A percentile compares a stretch with the other conserved stretches of the same genome.
Evolutionary conservation across 805 yeast genomes (phyloP).

Genomic region (Candida gorgasii): DNA sequence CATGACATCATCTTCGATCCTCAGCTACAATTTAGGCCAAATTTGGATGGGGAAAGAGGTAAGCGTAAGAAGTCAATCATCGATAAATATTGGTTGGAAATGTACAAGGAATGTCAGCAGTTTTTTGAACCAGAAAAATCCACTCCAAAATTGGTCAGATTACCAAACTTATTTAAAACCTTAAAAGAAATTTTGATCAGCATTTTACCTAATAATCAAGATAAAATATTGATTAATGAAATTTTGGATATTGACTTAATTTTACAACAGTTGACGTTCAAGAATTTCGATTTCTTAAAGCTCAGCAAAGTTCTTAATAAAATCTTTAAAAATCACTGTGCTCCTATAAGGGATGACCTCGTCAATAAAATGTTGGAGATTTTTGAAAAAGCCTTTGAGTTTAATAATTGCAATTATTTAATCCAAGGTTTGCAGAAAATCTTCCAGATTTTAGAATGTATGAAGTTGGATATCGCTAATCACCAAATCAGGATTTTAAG

Average conservation of each 20-base stretch:
- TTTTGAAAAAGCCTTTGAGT: slow-evolving; percentile 52
- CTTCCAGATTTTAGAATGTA: slow-evolving; percentile 84
- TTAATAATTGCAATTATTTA: slow-evolving; percentile 48
- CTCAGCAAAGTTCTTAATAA: slow-evolving; percentile 74
- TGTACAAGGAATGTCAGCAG: slow-evolving; percentile 64
- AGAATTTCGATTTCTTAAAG: slow-evolving; percentile 70
- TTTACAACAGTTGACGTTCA: slow-evolving; percentile 70
- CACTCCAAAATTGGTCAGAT: slow-evolving; percentile 34
- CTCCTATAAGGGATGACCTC: slow-evolving; percentile 93
- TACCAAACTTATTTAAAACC: slow-evolving; percentile 76
- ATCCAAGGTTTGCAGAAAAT: slow-evolving; percentile 77
- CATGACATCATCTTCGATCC: slow-evolving; percentile 95
- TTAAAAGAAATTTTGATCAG: slow-evolving; percentile 72
- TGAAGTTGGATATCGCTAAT: slow-evolving; percentile 94
- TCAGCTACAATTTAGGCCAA: slow-evolving; percentile 86
- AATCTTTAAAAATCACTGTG: slow-evolving; percentile 85
- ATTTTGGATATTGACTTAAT: slow-evolving; percentile 75
- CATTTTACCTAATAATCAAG: slow-evolving; percentile 74
- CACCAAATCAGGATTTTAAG: slow-evolving; percentile 86
- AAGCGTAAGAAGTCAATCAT: slow-evolving; percentile 71
- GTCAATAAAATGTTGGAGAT: slow-evolving; percentile 75
- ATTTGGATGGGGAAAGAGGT: slow-evolving; percentile 89
- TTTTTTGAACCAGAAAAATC: slow-evolving; percentile 21
- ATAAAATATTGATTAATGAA: slow-evolving; percentile 63
- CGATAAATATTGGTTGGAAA: slow-evolving; percentile 82